A percentile compares a stretch with the other conserved stretches of the same genome.
Evolutionary conservation across 1,284 basidiomycete genomes (phyloP).

Genomic region (Apiotrichum mycotoxinovorans): DNA sequence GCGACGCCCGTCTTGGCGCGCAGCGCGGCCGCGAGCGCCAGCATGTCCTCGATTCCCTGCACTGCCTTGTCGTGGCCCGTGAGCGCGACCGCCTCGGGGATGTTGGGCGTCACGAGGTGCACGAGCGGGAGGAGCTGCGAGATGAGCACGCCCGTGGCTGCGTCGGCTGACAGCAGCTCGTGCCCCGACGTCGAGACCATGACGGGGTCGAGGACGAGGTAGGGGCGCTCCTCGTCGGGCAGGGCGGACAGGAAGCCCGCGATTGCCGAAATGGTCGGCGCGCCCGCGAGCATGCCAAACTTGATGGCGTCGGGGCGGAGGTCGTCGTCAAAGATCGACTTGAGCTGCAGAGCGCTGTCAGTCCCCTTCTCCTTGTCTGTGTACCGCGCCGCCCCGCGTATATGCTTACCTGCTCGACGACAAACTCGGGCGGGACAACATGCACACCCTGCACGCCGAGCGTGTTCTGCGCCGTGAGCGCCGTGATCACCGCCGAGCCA

Average conservation of each 20-base stretch:
- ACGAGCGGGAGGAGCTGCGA: slow-evolving; percentile 68
- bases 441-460: slow-evolving; percentile 73
- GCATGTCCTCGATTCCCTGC: slow-evolving; percentile 60
- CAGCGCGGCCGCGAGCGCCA: slow-evolving; percentile 60
- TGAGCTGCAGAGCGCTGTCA: slow-evolving; percentile 59
- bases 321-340: slow-evolving; percentile 68
- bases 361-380: slow-evolving; percentile 6
- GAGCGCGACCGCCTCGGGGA: slow-evolving; percentile 69
- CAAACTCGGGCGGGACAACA: slow-evolving; percentile 63
- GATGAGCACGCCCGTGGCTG: slow-evolving; percentile 51
- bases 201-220: slow-evolving; percentile 80
- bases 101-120: slow-evolving; percentile 80
- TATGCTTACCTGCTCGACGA: slow-evolving; percentile 67
- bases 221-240: slow-evolving; percentile 42
- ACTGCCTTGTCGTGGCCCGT: slow-evolving; percentile 46
- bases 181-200: slow-evolving; percentile 91
- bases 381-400: too few species aligned
- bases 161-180: slow-evolving; percentile 65
- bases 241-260: slow-evolving; percentile 33
- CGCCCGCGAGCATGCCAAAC: slow-evolving; percentile 75
- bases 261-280: slow-evolving; percentile 49
- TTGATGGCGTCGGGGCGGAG: slow-evolving; percentile 74
- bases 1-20: slow-evolving; percentile 56
- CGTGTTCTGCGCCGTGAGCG: slow-evolving; percentile 89
- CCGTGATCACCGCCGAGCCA: slow-evolving; percentile 82